Percentiles rank a stretch among this genome's conserved stretches.
These are phyloP conservation scores for Blastomyces gilchristii DNA, from an alignment of 2,329 filamentous ascomycete genomes.

Conservation along the genomic window DNA sequence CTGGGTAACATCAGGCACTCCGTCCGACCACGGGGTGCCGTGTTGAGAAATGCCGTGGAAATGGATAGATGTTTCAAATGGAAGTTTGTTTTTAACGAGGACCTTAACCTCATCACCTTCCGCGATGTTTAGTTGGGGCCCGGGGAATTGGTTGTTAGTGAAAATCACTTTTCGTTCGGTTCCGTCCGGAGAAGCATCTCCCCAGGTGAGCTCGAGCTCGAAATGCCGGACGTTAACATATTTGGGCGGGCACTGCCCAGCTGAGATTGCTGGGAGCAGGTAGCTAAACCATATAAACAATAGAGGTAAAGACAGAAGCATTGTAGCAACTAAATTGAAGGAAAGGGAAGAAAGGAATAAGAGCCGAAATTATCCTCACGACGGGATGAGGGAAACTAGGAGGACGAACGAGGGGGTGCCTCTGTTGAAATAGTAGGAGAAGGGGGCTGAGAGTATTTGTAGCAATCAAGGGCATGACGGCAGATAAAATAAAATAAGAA, in stretches of 20 bases:
- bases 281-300: background rate
- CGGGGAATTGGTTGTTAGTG: conserved; percentile 16
- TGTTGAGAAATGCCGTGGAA: conserved; percentile 30
- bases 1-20: conserved; percentile 16
- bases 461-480: background rate
- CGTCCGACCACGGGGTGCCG: conserved; percentile 18
- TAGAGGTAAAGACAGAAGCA: background rate
- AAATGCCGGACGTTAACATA: background rate
- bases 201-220: conserved; percentile 10
- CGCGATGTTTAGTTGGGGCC: conserved; percentile 15
- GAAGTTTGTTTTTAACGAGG: conserved; percentile 14
- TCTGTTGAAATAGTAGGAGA: background rate
- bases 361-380: background rate
- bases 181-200: conserved; percentile 19
- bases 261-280: background rate
- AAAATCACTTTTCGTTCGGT: conserved; percentile 14
- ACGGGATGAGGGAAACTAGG: background rate
- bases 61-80: conserved; percentile 15
- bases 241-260: background rate
- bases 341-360: background rate
- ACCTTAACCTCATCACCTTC: conserved; percentile 14
- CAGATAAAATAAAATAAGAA: background rate
- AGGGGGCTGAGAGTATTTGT: background rate
- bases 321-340: background rate
- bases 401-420: too few species aligned